Base-by-base conservation (phyloP, 2,329 filamentous ascomycete genomes). In the Colletotrichum simmondsii region DNA sequence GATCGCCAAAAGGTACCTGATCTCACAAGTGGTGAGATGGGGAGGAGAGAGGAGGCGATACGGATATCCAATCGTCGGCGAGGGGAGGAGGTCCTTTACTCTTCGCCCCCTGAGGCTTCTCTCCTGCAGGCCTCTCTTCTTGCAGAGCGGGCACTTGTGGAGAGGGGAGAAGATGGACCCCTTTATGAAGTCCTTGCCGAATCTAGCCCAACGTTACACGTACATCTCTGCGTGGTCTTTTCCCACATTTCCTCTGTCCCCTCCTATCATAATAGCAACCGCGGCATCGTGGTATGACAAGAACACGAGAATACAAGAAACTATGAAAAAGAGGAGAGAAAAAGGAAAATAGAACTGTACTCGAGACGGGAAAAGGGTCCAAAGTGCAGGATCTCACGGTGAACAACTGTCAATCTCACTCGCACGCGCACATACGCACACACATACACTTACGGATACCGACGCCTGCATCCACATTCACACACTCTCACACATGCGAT, bases 321-420 rank as follows among this genome's bases (percentile, higher is more conserved):
- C 16, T 42, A 2, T 35, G 22, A 16, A 30, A 57, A 57, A 57
- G 19, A 35, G 19, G 42, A 24, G 28, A 12, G 16, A 12, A 24
- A 59, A 49, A 58, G 64, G 65, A 37, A 26, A 57, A 11, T 6
- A 49, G 42, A 28, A 30, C 6, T 42, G n/a, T 22, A 22, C 19
- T 11, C 19, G 42, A 19, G 19, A 22, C 19, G 42, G 37, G 3
- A 11, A 49, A 49, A 22, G 42, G 42, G 42, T 49, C 19, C 19
- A 49, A 49, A 59, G 58, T 72, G 70, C 70, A 72, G 70, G 65
- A 72, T 72, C 70, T 72, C 70, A 72, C 54, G 65, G 49, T 42
- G 16, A 11, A 64, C 30, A 54, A 63, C 54, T 60, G 62, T 62
- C 64, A 68, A 62, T 63, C 60, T 53, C n/a, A 16, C 35, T 37